These are phyloP conservation scores for Phytophthora pini DNA, from an alignment of 352 stramenopile species.

Conservation along the genomic window DNA sequence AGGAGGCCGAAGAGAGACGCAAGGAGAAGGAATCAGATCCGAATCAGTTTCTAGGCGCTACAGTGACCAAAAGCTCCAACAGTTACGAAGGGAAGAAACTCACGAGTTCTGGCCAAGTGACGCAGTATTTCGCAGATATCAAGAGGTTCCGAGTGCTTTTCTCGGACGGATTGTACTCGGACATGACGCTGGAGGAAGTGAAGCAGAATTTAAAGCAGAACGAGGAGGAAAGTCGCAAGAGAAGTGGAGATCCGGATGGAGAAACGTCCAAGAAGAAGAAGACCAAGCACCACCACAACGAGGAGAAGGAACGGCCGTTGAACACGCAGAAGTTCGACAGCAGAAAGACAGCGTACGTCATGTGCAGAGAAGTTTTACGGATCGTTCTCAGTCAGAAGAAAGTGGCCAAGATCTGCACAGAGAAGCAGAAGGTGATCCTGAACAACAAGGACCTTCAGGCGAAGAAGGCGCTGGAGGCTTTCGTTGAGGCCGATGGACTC, in stretches of 20 bases:
- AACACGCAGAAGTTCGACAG: constrained; percentile 58
- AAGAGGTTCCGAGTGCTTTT: constrained; percentile 58
- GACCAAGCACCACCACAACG: constrained; percentile 19
- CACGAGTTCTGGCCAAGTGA: constrained; percentile 48
- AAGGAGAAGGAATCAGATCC: constrained; percentile 36
- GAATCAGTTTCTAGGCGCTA: constrained; percentile 46
- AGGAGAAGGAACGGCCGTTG: constrained; percentile 36
- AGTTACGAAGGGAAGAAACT: constrained; percentile 58
- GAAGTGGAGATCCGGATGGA: constrained; percentile 11
- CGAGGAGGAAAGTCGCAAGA: constrained; percentile 26
- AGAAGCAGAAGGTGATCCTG: constrained; percentile 65
- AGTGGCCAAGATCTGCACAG: constrained; percentile 47
- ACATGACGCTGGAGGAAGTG: constrained; percentile 52
- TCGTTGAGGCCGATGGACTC: constrained; percentile 71
- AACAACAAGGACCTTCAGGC: constrained; percentile 73
- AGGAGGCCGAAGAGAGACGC: constrained; percentile 8
- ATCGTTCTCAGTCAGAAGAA: constrained; percentile 64
- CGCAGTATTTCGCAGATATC: constrained; percentile 51
- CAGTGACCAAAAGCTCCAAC: constrained; percentile 47
- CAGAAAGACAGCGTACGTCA: constrained; percentile 50
- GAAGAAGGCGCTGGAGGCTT: constrained; percentile 55
- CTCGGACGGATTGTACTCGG: constrained; percentile 45
- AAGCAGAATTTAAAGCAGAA: constrained; percentile 21
- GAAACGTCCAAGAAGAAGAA: constrained; percentile 31
- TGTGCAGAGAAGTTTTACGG: constrained; percentile 55